Conservation (phyloP, 306 rosid species). For the Prunus dulcis region DNA sequence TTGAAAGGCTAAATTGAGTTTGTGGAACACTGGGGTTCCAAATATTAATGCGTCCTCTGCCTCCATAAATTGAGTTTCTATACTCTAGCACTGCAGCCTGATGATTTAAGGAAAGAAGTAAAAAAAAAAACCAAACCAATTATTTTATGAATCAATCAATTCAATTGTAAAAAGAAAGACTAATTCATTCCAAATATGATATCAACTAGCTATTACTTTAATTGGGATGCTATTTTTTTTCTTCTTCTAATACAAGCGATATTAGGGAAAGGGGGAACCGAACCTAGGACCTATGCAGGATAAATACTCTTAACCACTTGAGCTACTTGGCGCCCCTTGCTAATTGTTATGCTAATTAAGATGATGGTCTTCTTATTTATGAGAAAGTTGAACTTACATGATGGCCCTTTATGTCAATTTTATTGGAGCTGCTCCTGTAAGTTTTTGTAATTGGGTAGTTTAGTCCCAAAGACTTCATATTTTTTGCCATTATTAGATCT, state of each 20-base stretch:
- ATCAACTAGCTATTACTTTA: not conserved
- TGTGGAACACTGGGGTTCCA: conserved; percentile 18
- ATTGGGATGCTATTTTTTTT: not conserved
- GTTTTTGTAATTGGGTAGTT: not conserved
- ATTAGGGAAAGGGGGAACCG: too few relatives aligned
- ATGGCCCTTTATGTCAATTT: not conserved
- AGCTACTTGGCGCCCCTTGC: too few relatives aligned
- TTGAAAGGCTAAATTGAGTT: conserved; percentile 21
- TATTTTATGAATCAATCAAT: not conserved
- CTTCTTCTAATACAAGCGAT: too few relatives aligned
- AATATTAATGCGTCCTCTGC: conserved; percentile 5
- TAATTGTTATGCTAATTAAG: too few relatives aligned
- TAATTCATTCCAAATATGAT: not conserved
- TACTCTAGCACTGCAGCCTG: conserved; percentile 19
- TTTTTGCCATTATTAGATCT: conserved; percentile 19
- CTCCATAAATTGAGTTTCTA: not conserved
- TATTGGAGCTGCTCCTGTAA: not conserved
- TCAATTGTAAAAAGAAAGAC: not conserved
- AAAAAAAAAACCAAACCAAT: not conserved
- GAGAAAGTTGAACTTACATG: not conserved
- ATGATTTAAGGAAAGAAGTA: not conserved
- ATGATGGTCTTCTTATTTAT: not conserved
- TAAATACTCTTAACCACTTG: too few relatives aligned
- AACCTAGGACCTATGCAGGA: accelerated
- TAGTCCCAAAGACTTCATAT: not conserved